These are phyloP conservation scores for Alternaria sp. DNA, from an alignment of 2,329 filamentous ascomycete species.

Conservation along the genomic window DNA sequence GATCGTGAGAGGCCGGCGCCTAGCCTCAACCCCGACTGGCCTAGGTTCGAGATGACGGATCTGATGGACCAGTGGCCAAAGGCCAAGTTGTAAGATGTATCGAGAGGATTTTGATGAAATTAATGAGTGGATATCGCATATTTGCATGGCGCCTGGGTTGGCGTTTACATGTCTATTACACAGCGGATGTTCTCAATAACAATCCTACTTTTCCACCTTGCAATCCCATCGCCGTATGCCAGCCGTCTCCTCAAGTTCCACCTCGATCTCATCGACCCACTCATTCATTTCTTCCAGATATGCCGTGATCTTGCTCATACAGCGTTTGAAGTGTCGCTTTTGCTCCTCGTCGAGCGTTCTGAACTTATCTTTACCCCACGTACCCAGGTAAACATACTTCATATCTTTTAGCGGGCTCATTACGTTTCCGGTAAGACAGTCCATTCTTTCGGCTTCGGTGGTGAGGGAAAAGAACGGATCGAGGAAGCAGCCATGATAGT, in stretches of 20 bases:
- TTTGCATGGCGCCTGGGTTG: conserved; percentile 9
- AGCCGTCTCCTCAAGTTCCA: background rate
- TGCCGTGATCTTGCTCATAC: background rate
- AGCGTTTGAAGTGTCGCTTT: background rate
- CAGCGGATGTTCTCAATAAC: background rate
- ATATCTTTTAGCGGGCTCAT: background rate
- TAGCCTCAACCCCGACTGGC: conserved; percentile 61
- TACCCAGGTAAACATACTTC: background rate
- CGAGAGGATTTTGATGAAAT: background rate
- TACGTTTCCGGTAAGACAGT: background rate
- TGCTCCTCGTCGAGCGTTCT: background rate
- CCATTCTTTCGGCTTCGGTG: background rate
- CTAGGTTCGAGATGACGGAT: conserved; percentile 64
- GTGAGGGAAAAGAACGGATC: background rate
- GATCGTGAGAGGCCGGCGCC: conserved; percentile 64
- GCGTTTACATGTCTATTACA: background rate
- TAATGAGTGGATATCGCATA: conserved; percentile 7
- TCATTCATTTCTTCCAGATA: background rate
- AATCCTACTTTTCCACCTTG: background rate
- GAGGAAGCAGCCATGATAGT: background rate
- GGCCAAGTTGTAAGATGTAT: conserved; percentile 33
- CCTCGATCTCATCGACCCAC: background rate
- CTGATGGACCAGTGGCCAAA: conserved; percentile 49
- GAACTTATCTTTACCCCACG: background rate
- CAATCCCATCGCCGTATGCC: too few species aligned